These are phyloP conservation scores for Fraxinus paxiana DNA, from an alignment of 305 asterid genomes.

Conservation along the genomic window DNA sequence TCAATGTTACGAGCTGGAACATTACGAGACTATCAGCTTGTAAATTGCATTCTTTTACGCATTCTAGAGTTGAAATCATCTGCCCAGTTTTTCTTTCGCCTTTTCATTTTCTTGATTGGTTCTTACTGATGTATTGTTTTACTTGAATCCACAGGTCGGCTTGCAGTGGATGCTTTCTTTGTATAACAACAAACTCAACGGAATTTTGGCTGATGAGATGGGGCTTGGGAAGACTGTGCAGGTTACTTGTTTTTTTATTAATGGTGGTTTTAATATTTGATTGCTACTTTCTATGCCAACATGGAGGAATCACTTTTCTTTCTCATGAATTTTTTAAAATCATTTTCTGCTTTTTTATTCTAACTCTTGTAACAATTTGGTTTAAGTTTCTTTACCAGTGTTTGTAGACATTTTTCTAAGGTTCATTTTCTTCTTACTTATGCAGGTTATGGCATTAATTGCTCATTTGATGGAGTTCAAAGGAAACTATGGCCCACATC, in stretches of 20 bases:
- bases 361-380: constrained; percentile 10
- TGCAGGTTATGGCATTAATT: constrained; percentile 92
- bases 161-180: constrained; percentile 99
- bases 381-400: neutral
- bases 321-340: constrained; percentile 1
- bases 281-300: constrained; percentile 10
- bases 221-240: constrained; percentile 99
- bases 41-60: constrained; percentile 40
- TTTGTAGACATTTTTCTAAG: constrained; percentile 7
- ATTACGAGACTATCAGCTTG: constrained; percentile 95
- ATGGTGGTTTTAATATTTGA: constrained; percentile 13
- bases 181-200: constrained; percentile 93
- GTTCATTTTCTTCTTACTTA: constrained; percentile 20
- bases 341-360: neutral
- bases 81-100: constrained; percentile 18
- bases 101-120: constrained; percentile 17
- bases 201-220: constrained; percentile 99
- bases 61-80: constrained; percentile 10
- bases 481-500: constrained; percentile 99
- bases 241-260: constrained; percentile 44
- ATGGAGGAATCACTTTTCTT: constrained; percentile 13
- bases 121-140: constrained; percentile 19
- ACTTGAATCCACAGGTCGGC: constrained; percentile 74
- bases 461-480: constrained; percentile 97
- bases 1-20: constrained; percentile 94